Evolutionary conservation across 2,329 filamentous ascomycete species (phyloP).

Genomic region (Colletotrichum chrysophilum): DNA sequence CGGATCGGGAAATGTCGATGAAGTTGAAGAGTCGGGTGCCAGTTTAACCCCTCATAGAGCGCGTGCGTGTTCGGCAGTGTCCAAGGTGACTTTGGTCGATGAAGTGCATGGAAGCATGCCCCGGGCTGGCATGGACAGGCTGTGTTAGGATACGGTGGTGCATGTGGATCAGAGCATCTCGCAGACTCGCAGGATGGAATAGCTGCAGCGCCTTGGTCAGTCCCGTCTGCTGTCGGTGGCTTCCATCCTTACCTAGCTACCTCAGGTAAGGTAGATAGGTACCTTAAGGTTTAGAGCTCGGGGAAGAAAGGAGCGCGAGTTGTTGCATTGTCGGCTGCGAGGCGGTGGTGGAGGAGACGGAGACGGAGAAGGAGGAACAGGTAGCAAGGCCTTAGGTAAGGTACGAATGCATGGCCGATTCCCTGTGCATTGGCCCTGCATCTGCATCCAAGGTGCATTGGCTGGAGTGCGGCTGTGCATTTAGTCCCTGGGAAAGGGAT

Average conservation of each 20-base stretch:
- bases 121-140: conserved; percentile 8
- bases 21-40: no score
- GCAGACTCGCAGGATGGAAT: neutral
- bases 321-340: neutral
- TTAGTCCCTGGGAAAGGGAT: conserved; percentile 6
- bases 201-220: neutral
- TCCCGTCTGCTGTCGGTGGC: neutral
- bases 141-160: neutral
- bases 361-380: neutral
- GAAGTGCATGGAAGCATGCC: conserved; percentile 5
- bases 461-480: conserved; percentile 5
- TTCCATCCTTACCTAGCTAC: neutral
- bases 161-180: neutral
- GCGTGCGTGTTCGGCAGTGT: neutral
- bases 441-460: neutral
- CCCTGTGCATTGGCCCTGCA: conserved; percentile 3
- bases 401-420: neutral
- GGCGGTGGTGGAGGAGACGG: neutral
- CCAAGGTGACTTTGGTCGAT: neutral
- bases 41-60: neutral
- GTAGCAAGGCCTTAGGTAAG: neutral
- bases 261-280: neutral
- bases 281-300: neutral
- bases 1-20: no score
- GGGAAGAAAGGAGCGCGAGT: neutral